Evolutionary conservation across 2,329 filamentous ascomycete species (phyloP), one percentile per base, ranked within the genome.

Genomic region (Aureobasidium sp.): DNA sequence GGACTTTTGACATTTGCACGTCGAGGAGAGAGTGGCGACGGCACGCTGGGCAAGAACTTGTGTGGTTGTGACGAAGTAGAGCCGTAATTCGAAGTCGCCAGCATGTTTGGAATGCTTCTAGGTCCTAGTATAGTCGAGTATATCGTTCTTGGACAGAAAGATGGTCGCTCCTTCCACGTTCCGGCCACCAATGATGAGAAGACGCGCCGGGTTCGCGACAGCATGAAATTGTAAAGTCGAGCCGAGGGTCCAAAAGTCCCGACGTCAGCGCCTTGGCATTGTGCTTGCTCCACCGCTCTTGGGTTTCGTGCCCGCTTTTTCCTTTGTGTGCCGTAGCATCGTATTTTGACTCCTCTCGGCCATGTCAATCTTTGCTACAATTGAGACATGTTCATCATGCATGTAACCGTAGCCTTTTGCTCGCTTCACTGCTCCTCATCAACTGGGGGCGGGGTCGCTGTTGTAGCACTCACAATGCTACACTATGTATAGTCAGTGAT

Each of bases 11-110:
- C 69, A 65, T 78, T 78, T 59, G 71, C 68, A 65, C 75, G 75
- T 61, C 75, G 75, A 62, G 76, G 75, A 20, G 76, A 76, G 17
- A 80, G 74, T 65, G 78, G 77, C 56, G 77, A 79, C 3, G 76
- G 72, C 37, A 67, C 64, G n/a, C 65, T 51, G 20, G 71, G 71
- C n/a, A 67, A 64, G 67, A 68, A 70, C 15, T 61, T 63, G 67
- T 65, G 66, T 43, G 63, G 55, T 34, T 47, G 55, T 3, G 55
- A 59, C n/a, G 55, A 7, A 13, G 41, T 17, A 3, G 55, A 48
- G 20, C 43, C 55, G 43, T 39, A 39, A 29, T n/a, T 37, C 6
- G 43, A 59, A 17, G 55, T 48, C 13, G 55, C 55, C 43, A 59
- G 55, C 55, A 59, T 59, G 1, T 43, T 59, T 39, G 32, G 26